Conservation (phyloP, 345 rosid genomes). For the Heritiera fomes region DNA sequence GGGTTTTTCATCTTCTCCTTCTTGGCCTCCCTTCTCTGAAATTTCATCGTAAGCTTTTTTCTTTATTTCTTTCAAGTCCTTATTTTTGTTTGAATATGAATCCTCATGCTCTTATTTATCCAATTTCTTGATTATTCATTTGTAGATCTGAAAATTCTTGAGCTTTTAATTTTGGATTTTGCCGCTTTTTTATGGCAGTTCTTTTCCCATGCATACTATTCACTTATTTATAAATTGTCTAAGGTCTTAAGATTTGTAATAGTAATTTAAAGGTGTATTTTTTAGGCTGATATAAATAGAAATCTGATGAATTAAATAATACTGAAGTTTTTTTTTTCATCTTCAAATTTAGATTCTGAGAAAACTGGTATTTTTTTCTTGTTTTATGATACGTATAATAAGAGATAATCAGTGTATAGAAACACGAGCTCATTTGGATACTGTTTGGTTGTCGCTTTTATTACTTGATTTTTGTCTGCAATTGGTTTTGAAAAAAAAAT, state of each 20-base stretch:
- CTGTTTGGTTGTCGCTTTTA: neutral
- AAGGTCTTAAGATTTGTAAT: neutral
- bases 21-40: neutral
- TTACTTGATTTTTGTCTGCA: neutral
- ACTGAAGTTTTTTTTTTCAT: neutral
- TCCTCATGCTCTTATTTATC: neutral
- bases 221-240: neutral
- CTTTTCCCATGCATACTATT: neutral
- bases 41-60: neutral
- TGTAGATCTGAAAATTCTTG: neutral
- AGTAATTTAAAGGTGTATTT: neutral
- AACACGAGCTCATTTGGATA: neutral
- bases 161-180: neutral
- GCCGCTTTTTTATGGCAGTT: neutral
- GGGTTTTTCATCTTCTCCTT: constrained; percentile 8
- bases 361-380: neutral
- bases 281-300: neutral
- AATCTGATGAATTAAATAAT: neutral
- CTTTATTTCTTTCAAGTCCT: neutral
- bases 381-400: neutral
- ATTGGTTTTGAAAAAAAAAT: neutral
- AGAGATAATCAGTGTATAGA: neutral
- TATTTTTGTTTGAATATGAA: neutral
- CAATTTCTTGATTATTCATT: neutral
- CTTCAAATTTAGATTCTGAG: neutral